Evolutionary conservation across 805 yeast genomes (phyloP).

Genomic region (Ogataea nonfermentans): DNA sequence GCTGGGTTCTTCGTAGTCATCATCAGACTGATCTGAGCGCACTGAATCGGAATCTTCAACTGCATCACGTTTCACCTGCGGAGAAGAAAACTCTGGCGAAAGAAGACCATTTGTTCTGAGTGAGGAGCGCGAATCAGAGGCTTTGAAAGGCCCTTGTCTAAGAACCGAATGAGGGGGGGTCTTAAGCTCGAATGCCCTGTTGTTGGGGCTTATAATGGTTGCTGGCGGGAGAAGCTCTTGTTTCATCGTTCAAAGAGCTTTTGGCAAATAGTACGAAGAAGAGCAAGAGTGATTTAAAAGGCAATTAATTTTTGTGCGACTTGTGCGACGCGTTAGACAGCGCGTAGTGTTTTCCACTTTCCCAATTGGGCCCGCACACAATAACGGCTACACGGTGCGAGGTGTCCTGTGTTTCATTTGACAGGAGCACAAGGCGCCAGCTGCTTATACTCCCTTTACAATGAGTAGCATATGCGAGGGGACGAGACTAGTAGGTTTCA

Average conservation of each 20-base stretch:
- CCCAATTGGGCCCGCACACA: constrained; percentile 1
- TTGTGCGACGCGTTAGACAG: constrained; percentile 14
- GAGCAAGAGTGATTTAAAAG: constrained; percentile 12
- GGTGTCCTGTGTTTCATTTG: constrained; percentile 15
- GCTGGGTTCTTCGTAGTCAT: constrained; percentile 15
- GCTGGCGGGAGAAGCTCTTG: constrained; percentile 26
- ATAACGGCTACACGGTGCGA: constrained; percentile 14
- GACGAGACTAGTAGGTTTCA: background rate
- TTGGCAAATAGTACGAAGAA: constrained; percentile 3
- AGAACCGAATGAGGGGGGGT: constrained; percentile 33
- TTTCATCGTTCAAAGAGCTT: constrained; percentile 14
- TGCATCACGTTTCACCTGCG: constrained; percentile 32
- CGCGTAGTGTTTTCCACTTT: constrained; percentile 8
- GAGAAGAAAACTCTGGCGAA: constrained; percentile 49
- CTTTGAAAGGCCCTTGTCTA: constrained; percentile 15
- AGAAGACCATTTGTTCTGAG: constrained; percentile 26
- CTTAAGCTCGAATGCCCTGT: constrained; percentile 27
- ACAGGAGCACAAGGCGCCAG: constrained; percentile 3
- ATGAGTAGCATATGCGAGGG: background rate
- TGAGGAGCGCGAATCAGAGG: constrained; percentile 9
- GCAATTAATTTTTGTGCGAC: constrained; percentile 1
- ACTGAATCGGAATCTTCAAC: constrained; percentile 9
- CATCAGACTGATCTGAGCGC: constrained; percentile 12
- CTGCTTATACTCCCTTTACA: background rate
- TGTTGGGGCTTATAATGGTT: constrained; percentile 27